Conservation (phyloP, 2,329 filamentous ascomycete genomes). For the Clonostachys rosea region DNA sequence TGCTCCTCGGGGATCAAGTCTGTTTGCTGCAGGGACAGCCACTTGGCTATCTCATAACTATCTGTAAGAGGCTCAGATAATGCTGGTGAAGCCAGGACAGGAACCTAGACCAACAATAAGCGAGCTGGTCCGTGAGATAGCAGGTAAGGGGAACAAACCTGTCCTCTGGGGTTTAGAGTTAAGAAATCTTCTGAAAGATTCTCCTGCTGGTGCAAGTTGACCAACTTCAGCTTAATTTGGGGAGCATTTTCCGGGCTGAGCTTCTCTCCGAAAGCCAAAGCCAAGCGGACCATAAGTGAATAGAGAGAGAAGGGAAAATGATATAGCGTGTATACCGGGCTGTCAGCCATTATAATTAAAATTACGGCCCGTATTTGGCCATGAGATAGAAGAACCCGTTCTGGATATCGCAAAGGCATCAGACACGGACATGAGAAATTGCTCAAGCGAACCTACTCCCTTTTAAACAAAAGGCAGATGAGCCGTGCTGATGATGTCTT, state of each 20-base stretch:
- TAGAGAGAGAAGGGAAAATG: slow-evolving; percentile 21
- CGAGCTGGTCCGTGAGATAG: too few relatives aligned
- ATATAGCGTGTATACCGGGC: slow-evolving; percentile 11
- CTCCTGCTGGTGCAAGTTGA: slow-evolving; percentile 16
- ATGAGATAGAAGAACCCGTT: too few relatives aligned
- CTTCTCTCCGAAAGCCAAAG: slow-evolving; percentile 13
- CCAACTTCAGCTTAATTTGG: slow-evolving; percentile 12
- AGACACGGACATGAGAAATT: too few relatives aligned
- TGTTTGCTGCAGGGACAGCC: slow-evolving; percentile 19
- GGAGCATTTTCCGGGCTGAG: slow-evolving; percentile 15
- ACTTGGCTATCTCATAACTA: slow-evolving; percentile 16
- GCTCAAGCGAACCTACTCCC: too few relatives aligned
- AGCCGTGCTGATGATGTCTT: too few relatives aligned
- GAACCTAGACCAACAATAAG: slow-evolving; percentile 11
- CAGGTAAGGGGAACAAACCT: slow-evolving; percentile 10
- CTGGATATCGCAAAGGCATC: too few relatives aligned
- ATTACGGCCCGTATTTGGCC: too few relatives aligned
- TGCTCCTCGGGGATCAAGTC: slow-evolving; percentile 15
- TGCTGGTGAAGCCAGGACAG: slow-evolving; percentile 15
- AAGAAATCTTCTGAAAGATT: slow-evolving; percentile 19
- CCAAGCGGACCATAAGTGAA: slow-evolving; percentile 21
- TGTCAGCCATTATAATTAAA: too few relatives aligned
- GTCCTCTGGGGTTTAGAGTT: slow-evolving; percentile 17
- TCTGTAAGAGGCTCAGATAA: slow-evolving; percentile 13
- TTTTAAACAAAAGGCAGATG: too few relatives aligned